phyloP scores from a whole-genome alignment of 805 yeast genomes.

The Clavispora carvajalis region DNA sequence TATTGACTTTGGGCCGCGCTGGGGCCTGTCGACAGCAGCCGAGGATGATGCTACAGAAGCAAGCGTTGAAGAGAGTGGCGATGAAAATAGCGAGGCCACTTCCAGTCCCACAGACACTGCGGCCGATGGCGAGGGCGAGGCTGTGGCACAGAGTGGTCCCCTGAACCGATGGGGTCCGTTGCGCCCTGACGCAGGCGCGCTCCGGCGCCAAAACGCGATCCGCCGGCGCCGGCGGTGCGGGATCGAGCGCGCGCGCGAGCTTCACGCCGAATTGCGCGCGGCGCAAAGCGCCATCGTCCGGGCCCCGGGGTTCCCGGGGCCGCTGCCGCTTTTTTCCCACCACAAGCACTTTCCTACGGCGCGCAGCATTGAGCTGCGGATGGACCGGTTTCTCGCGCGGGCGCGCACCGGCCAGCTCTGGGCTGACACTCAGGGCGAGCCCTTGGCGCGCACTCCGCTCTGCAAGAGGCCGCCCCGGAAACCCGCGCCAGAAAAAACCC shows the following conservation, averaged over 20 bases:
- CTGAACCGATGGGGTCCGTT: neutral
- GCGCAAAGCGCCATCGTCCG: slow-evolving; percentile 4
- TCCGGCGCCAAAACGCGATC: slow-evolving; percentile 32
- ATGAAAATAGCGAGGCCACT: neutral
- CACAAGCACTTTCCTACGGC: neutral
- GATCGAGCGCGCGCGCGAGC: slow-evolving; percentile 2
- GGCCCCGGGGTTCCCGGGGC: slow-evolving; percentile 4
- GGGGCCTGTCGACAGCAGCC: neutral
- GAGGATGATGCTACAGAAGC: neutral
- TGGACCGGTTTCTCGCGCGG: slow-evolving; percentile 2
- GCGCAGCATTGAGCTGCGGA: neutral
- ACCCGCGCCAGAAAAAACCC: too few species aligned
- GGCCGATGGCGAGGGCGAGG: too few species aligned
- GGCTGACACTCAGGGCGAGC: neutral
- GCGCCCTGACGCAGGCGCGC: slow-evolving; percentile 17
- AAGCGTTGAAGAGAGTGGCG: neutral
- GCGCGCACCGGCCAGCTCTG: slow-evolving; percentile 1
- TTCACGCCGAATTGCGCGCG: slow-evolving; percentile 4
- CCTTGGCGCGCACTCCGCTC: neutral
- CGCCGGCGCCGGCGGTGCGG: slow-evolving; percentile 9
- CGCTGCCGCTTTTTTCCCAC: slow-evolving; percentile 7
- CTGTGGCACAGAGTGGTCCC: neutral
- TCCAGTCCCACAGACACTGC: neutral
- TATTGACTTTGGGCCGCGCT: neutral
- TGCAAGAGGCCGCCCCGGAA: neutral